Conservation (phyloP, 1,139 yeast species). For the Meyerozyma elateridarum region DNA sequence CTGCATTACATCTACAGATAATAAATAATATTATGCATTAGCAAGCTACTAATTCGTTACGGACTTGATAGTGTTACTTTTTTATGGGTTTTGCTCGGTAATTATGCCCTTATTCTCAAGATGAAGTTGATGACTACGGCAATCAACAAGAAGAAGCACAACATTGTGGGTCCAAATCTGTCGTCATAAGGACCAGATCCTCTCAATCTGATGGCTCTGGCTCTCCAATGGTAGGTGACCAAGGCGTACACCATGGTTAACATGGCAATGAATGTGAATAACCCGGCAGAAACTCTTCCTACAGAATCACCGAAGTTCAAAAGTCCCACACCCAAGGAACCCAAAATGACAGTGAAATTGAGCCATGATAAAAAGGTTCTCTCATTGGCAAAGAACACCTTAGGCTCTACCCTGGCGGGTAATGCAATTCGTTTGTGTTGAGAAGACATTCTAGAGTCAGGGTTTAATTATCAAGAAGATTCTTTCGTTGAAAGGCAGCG, state of each 20-base stretch:
- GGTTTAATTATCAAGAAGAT: too few relatives aligned
- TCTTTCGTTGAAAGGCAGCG: too few relatives aligned
- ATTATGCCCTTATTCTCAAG: constrained; percentile 63
- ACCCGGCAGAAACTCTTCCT: constrained; percentile 89
- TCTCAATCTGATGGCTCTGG: constrained; percentile 94
- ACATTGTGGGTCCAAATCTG: constrained; percentile 97
- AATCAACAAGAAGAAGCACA: constrained; percentile 84
- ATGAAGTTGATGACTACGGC: constrained; percentile 92
- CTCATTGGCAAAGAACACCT: constrained; percentile 97
- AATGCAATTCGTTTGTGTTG: constrained; percentile 79
- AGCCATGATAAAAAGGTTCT: constrained; percentile 98
- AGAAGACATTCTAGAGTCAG: too few relatives aligned
- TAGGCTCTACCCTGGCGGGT: constrained; percentile 98
- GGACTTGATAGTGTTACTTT: too few relatives aligned
- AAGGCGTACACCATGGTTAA: constrained; percentile 95
- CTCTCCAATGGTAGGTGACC: constrained; percentile 98
- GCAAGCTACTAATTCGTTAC: too few relatives aligned
- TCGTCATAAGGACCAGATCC: constrained; percentile 99
- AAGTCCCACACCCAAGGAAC: constrained; percentile 93
- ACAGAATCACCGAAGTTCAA: constrained; percentile 93
- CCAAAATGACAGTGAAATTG: constrained; percentile 93
- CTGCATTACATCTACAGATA: too few relatives aligned
- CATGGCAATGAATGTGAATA: constrained; percentile 94
- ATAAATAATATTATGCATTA: too few relatives aligned
- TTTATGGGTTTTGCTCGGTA: not conserved